Base-by-base conservation (phyloP, 371 early-diverging fungal species). In the Syncephalastrum sp. region DNA sequence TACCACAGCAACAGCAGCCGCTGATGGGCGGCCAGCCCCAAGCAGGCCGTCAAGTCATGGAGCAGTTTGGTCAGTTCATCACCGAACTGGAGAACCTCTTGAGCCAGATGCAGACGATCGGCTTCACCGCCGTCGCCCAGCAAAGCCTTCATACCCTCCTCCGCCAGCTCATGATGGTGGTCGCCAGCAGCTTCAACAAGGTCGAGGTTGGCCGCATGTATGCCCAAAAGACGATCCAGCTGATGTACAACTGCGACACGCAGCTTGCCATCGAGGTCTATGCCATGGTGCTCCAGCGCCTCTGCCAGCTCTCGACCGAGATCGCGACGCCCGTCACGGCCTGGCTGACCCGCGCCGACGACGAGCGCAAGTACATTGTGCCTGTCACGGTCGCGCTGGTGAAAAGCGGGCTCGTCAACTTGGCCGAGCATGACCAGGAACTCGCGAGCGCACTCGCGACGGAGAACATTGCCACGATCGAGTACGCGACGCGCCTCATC, bases 281-380 rank as follows among this genome's bases (percentile, higher is more conserved):
- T 62, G 86, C 92, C 4, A 70, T 85, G 7, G 67, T 98, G 2
- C 71, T 99, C 54, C 90, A 89, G 54, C 75, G 85, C 5, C 69
- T 97, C 14, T 93, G 92, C 61, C 91, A 92, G 51, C 64, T 84
- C 24, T 92, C 94, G 0, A 81, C 81, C 54, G 82, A 83, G 25
- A 90, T 92, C 0, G 85, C 82, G 21, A 85, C 87, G 46, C 93
- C 96, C 69, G 90, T 98, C 42, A 87, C 82, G 3, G 79, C 84
- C 21, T 98, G 97, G 98, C 70, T 99, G 14, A 82, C 94, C n/a
- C 95, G 91, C 72, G 84, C 92, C 3, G 94, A 95, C 44, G 97
- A 97, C 62, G 96, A 95, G 62, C 91, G 94, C 65, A 94, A 96
- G 65, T 90, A 85, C 64, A 88, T 91, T 60, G 91, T 95, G 2